phyloP scores from a whole-genome alignment of 169 alveolate genomes.

The Cryptosporidium ryanae region DNA sequence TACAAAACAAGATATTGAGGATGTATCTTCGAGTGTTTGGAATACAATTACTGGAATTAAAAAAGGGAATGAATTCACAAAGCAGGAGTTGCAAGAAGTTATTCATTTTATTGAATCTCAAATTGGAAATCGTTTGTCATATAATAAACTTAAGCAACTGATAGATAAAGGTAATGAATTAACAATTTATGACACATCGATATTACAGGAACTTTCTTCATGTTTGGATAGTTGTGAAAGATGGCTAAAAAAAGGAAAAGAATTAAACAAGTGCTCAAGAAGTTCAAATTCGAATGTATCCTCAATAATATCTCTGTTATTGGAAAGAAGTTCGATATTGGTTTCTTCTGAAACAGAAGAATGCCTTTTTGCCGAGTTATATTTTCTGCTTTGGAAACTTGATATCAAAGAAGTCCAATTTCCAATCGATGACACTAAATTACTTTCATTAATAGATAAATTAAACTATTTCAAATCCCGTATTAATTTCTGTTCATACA shows the following conservation, averaged over 20 bases:
- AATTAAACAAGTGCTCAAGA: conserved; percentile 23
- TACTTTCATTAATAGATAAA: conserved; percentile 5
- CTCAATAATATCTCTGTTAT: not conserved
- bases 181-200: conserved; percentile 60
- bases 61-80: conserved; percentile 43
- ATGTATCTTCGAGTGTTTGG: conserved; percentile 69
- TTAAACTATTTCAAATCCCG: not conserved
- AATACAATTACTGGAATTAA: conserved; percentile 41
- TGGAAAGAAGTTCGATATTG: conserved; percentile 33
- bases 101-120: conserved; percentile 21
- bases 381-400: conserved; percentile 55
- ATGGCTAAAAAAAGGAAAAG: conserved; percentile 57
- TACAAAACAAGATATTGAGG: conserved; percentile 38
- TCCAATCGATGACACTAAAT: conserved; percentile 42
- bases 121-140: conserved; percentile 14
- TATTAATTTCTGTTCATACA: not conserved
- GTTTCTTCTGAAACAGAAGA: conserved; percentile 52
- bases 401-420: conserved; percentile 24
- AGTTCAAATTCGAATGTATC: conserved; percentile 2
- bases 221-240: conserved; percentile 52
- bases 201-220: conserved; percentile 41
- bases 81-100: conserved; percentile 27
- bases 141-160: conserved; percentile 40
- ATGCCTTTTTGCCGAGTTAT: conserved; percentile 37
- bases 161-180: conserved; percentile 59